Percentiles rank a stretch among this genome's conserved stretches.
Evolutionary conservation across 352 stramenopile species (phyloP).

Genomic region (Globisporangium rhizosaccharum): DNA sequence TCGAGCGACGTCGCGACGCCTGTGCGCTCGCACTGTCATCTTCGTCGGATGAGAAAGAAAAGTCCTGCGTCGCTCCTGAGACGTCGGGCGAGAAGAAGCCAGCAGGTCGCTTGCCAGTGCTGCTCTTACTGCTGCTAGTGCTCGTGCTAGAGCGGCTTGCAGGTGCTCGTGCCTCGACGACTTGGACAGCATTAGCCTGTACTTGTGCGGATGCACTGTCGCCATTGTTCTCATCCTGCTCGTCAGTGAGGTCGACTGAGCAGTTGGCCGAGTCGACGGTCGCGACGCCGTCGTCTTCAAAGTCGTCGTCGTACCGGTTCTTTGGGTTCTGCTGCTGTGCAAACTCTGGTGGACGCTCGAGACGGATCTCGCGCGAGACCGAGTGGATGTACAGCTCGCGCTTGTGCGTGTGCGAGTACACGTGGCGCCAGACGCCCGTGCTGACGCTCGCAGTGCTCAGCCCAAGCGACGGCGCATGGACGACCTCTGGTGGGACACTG

Average conservation of each 20-base stretch:
- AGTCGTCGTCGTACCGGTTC: conserved; percentile 44
- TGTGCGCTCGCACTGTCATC: conserved; percentile 5
- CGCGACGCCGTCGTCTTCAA: conserved; percentile 18
- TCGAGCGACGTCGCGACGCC: conserved; percentile 1
- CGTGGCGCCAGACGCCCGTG: conserved; percentile 55
- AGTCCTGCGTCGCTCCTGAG: conserved; percentile 29
- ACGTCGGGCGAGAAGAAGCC: conserved; percentile 39
- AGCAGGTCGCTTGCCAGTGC: conserved; percentile 25
- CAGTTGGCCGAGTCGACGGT: conserved; percentile 13
- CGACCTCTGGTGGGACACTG: neutral
- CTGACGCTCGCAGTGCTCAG: conserved; percentile 13
- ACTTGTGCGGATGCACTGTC: neutral
- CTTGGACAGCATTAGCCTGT: conserved; percentile 1
- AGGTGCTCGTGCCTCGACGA: conserved; percentile 11
- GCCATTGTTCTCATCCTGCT: conserved; percentile 2
- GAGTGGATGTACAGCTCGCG: conserved; percentile 80
- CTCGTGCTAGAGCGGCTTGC: conserved; percentile 5
- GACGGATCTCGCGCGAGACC: conserved; percentile 63
- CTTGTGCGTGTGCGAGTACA: conserved; percentile 53
- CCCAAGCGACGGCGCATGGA: conserved; percentile 4
- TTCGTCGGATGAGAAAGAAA: conserved; percentile 26
- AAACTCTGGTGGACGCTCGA: conserved; percentile 42
- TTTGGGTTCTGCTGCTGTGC: conserved; percentile 48
- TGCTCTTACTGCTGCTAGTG: conserved; percentile 20
- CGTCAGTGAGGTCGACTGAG: conserved; percentile 9